Evolutionary conservation across 2,329 filamentous ascomycete genomes (phyloP).

Genomic region (Alternaria ethzedia): DNA sequence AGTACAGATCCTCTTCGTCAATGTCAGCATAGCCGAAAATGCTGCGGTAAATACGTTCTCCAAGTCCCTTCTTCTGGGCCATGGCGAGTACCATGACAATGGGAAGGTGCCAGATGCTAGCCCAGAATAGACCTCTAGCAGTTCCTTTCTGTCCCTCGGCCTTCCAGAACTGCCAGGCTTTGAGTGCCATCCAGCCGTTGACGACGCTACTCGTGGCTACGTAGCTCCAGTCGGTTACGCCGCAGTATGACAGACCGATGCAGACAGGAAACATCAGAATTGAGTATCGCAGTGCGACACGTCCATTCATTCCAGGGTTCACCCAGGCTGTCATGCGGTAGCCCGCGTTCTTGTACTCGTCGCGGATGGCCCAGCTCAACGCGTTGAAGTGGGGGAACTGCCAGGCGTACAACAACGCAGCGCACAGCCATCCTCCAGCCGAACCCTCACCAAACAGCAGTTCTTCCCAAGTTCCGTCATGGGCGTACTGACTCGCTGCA

Average conservation of each 20-base stretch:
- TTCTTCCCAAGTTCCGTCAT: slow-evolving; percentile 70
- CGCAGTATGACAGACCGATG: slow-evolving; percentile 75
- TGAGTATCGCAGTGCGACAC: slow-evolving; percentile 88
- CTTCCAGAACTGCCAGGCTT: slow-evolving; percentile 83
- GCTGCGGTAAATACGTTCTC: slow-evolving; percentile 40
- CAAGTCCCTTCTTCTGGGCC: slow-evolving; percentile 84
- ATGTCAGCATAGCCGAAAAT: slow-evolving; percentile 41
- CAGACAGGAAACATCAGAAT: slow-evolving; percentile 87
- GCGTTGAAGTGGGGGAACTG: slow-evolving; percentile 99
- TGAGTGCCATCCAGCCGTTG: slow-evolving; percentile 83
- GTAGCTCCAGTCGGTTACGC: slow-evolving; percentile 86
- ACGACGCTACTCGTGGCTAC: slow-evolving; percentile 79
- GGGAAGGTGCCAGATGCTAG: slow-evolving; percentile 94
- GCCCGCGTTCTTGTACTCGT: slow-evolving; percentile 80
- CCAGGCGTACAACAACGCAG: slow-evolving; percentile 87
- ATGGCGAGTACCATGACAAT: slow-evolving; percentile 88
- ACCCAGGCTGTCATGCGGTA: slow-evolving; percentile 82
- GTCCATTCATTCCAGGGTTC: slow-evolving; percentile 81
- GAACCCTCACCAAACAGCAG: slow-evolving; percentile 73
- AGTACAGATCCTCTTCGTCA: slow-evolving; percentile 42
- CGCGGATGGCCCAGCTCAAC: slow-evolving; percentile 83
- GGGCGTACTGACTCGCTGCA: slow-evolving; percentile 83
- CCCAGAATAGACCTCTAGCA: slow-evolving; percentile 90
- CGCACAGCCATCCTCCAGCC: slow-evolving; percentile 87
- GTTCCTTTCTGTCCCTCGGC: slow-evolving; percentile 78